phyloP scores from a whole-genome alignment of 2,329 filamentous ascomycete species.

The Ceratocystis huliohia region DNA sequence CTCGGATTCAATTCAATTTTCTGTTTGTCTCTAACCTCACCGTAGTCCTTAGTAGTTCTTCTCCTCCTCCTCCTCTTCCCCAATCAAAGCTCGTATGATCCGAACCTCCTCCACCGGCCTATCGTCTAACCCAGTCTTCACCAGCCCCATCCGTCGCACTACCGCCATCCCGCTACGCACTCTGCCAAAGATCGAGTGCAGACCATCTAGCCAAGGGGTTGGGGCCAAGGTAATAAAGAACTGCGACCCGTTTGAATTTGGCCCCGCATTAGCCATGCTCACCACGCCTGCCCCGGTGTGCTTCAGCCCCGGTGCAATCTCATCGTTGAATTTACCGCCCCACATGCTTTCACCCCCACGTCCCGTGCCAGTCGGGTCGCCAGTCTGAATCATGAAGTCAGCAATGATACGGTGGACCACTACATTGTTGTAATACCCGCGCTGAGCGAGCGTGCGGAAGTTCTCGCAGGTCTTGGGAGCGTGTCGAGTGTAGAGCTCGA shows the following conservation, averaged over 20 bases:
- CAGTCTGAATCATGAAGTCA: constrained; percentile 92
- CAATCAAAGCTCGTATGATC: constrained; percentile 58
- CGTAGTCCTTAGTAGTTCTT: background rate
- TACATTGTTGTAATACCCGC: constrained; percentile 78
- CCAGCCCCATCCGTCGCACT: constrained; percentile 77
- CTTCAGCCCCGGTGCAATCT: constrained; percentile 65
- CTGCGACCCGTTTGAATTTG: constrained; percentile 86
- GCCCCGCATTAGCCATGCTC: constrained; percentile 91
- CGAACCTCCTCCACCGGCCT: constrained; percentile 69
- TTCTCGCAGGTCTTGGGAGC: constrained; percentile 83
- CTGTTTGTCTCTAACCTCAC: background rate
- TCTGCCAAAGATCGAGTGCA: constrained; percentile 91
- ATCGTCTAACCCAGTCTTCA: constrained; percentile 72
- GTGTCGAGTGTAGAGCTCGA: constrained; percentile 84
- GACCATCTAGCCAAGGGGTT: constrained; percentile 91
- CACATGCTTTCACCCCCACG: constrained; percentile 82
- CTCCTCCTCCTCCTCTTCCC: constrained; percentile 42
- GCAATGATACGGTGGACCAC: constrained; percentile 92
- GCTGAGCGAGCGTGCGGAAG: constrained; percentile 64
- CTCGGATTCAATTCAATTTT: background rate
- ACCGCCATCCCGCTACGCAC: constrained; percentile 72
- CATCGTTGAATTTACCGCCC: constrained; percentile 87
- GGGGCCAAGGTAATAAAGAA: constrained; percentile 94
- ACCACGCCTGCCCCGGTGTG: constrained; percentile 90
- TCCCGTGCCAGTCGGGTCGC: constrained; percentile 87